These are phyloP conservation scores for Saccharum officinarum DNA, from an alignment of 176 grass and related monocot genomes.

Conservation along the genomic window DNA sequence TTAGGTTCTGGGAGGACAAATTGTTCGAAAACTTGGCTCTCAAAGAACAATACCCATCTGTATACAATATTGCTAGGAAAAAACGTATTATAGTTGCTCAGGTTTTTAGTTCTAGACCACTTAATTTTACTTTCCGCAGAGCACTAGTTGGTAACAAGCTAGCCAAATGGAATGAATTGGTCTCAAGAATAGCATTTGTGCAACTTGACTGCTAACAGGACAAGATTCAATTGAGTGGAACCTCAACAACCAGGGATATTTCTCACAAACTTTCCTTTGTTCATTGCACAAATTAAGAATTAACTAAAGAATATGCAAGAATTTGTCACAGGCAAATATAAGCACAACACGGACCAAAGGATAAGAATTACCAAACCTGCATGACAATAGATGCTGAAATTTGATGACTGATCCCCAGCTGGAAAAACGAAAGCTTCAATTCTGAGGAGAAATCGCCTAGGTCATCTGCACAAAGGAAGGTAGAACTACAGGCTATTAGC, in stretches of 20 bases:
- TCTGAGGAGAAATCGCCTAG: conserved; percentile 79
- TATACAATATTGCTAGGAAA: neutral
- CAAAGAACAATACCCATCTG: neutral
- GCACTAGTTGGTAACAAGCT: neutral
- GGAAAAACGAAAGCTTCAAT: conserved; percentile 92
- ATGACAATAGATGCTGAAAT: conserved; percentile 96
- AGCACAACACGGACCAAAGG: neutral
- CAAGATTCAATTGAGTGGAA: too few relatives aligned
- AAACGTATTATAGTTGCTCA: neutral
- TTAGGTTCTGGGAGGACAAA: neutral
- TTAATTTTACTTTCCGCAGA: neutral
- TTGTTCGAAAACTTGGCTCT: neutral
- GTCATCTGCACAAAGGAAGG: conserved; percentile 59
- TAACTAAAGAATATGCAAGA: neutral
- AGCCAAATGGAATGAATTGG: neutral
- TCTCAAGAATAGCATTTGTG: neutral
- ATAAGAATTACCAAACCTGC: conserved; percentile 57
- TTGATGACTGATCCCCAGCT: conserved; percentile 94
- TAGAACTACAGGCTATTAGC: neutral
- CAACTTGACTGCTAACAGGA: neutral
- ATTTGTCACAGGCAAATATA: neutral
- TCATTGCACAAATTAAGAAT: neutral
- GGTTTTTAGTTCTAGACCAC: neutral
- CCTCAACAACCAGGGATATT: too few relatives aligned
- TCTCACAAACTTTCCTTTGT: neutral